phyloP scores from a whole-genome alignment of 2,329 filamentous ascomycete species.

The Fusarium nodosum region DNA sequence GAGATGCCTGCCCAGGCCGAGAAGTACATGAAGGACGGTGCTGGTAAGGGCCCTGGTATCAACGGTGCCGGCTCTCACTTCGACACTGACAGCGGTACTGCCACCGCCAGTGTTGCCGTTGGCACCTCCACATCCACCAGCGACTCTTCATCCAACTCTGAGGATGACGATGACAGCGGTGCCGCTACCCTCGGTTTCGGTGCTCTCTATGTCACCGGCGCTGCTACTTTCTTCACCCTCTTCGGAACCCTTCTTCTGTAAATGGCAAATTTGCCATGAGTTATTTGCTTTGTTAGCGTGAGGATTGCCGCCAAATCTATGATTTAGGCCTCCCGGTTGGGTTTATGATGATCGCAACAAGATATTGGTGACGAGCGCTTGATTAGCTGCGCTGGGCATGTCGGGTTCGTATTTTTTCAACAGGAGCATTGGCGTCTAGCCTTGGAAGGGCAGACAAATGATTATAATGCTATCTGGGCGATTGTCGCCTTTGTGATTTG shows the following conservation, averaged over 20 bases:
- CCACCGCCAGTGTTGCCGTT: constrained; percentile 58
- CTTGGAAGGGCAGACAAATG: constrained; percentile 47
- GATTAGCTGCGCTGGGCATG: constrained; percentile 44
- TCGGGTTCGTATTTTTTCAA: constrained; percentile 46
- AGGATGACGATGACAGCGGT: constrained; percentile 52
- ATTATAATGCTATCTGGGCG: constrained; percentile 51
- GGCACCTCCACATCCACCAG: constrained; percentile 52
- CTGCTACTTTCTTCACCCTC: constrained; percentile 55
- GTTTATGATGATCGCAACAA: constrained; percentile 44
- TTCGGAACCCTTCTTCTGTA: constrained; percentile 59
- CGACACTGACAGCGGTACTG: constrained; percentile 61
- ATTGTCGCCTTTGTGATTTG: constrained; percentile 46
- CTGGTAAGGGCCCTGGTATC: constrained; percentile 67
- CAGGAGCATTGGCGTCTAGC: constrained; percentile 48
- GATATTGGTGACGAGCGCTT: constrained; percentile 37
- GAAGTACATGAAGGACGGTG: constrained; percentile 67
- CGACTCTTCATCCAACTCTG: constrained; percentile 14
- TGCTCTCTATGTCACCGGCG: constrained; percentile 55
- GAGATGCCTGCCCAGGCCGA: constrained; percentile 65
- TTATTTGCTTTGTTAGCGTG: constrained; percentile 31
- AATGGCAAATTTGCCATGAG: constrained; percentile 26
- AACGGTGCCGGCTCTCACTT: constrained; percentile 68
- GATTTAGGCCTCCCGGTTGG: constrained; percentile 26
- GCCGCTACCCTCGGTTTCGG: constrained; percentile 51
- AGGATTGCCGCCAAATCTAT: constrained; percentile 22